phyloP scores from a whole-genome alignment of 2,329 filamentous ascomycete species.

The Septoria petroselini region DNA sequence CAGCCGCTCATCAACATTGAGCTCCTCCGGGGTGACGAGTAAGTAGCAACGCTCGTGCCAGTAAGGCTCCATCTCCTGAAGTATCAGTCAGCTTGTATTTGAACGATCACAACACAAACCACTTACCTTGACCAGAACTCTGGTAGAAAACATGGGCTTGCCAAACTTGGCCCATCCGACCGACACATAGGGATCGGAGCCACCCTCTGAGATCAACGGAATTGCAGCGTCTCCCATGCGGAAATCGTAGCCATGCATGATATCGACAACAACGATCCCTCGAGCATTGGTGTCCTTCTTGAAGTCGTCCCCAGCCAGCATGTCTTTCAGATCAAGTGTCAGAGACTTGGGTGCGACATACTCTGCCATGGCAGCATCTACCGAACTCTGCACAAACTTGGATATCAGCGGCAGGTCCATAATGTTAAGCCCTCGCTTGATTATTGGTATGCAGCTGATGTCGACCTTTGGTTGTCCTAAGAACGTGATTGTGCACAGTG shows the following conservation, averaged over 20 bases:
- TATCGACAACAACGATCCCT: conserved; percentile 63
- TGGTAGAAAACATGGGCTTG: conserved; percentile 63
- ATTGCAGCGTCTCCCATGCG: conserved; percentile 66
- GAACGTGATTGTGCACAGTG: conserved; percentile 70
- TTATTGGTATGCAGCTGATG: conserved; percentile 66
- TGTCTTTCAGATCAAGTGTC: conserved; percentile 71
- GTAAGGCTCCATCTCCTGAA: conserved; percentile 60
- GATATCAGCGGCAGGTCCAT: conserved; percentile 74
- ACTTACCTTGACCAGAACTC: conserved; percentile 54
- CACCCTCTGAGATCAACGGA: conserved; percentile 55
- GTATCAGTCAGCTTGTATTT: background rate
- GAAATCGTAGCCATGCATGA: conserved; percentile 66
- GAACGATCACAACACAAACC: background rate
- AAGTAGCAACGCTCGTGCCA: conserved; percentile 70
- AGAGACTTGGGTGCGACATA: conserved; percentile 75
- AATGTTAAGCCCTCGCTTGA: conserved; percentile 66
- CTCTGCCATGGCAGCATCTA: conserved; percentile 69
- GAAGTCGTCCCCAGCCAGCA: conserved; percentile 74
- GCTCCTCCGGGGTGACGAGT: conserved; percentile 66
- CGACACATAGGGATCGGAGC: conserved; percentile 68
- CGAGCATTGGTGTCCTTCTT: conserved; percentile 68
- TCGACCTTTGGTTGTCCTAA: conserved; percentile 72
- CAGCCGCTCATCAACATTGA: conserved; percentile 64
- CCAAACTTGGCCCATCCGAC: conserved; percentile 77
- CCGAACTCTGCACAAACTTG: conserved; percentile 69